A percentile compares a stretch with the other conserved stretches of the same genome.
Conservation (phyloP, 306 rosid genomes). For the Castanea sativa region DNA sequence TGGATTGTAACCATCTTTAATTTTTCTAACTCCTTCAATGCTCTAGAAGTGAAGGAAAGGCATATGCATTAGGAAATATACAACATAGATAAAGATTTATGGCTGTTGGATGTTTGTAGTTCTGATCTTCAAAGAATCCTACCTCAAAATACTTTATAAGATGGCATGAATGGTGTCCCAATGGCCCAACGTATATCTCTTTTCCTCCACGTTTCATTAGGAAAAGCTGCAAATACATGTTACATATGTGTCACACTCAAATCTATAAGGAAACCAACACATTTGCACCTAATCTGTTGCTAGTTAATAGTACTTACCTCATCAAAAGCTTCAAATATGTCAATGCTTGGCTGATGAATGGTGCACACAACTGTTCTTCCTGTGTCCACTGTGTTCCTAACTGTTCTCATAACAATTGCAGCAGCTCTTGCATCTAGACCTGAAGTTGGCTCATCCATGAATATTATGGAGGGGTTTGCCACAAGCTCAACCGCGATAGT, state of each 20-base stretch:
- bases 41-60: slow-evolving; percentile 20
- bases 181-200: slow-evolving; percentile 50
- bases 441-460: slow-evolving; percentile 57
- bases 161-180: slow-evolving; percentile 42
- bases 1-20: slow-evolving; percentile 41
- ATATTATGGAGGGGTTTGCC: slow-evolving; percentile 55
- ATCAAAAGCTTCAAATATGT: slow-evolving; percentile 56
- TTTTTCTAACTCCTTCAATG: slow-evolving; percentile 32
- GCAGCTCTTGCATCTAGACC: slow-evolving; percentile 46
- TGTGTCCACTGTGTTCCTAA: slow-evolving; percentile 49
- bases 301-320: slow-evolving; percentile 30
- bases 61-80: neutral
- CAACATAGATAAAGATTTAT: neutral
- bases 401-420: slow-evolving; percentile 53
- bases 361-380: slow-evolving; percentile 62
- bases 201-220: slow-evolving; percentile 47
- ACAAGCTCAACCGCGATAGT: slow-evolving; percentile 57
- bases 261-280: neutral
- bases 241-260: neutral
- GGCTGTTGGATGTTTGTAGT: neutral
- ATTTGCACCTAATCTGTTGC: neutral
- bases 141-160: slow-evolving; percentile 47
- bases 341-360: slow-evolving; percentile 63
- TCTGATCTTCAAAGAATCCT: neutral
- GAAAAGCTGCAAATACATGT: slow-evolving; percentile 39